A percentile compares a stretch with the other conserved stretches of the same genome.
Evolutionary conservation across 257 asterid species (phyloP).

Genomic region (Lycium ferocissimum): DNA sequence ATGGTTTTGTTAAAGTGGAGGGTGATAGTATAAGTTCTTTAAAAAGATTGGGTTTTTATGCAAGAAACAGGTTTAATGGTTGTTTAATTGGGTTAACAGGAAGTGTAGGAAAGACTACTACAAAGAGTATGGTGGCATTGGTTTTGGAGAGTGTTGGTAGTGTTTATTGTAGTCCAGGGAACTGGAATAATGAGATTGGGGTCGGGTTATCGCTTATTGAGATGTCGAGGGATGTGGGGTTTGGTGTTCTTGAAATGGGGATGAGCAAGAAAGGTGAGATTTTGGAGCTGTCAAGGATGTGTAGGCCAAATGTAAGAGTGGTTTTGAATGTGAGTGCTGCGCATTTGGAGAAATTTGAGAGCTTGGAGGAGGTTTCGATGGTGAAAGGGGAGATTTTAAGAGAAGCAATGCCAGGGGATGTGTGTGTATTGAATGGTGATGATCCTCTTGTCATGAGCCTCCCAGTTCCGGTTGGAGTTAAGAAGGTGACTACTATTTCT

Average conservation of each 20-base stretch:
- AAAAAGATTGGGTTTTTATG: conserved; percentile 30
- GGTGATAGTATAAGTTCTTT: conserved; percentile 27
- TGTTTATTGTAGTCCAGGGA: conserved; percentile 40
- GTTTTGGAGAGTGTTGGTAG: conserved; percentile 39
- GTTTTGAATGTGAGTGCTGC: conserved; percentile 46
- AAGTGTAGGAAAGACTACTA: conserved; percentile 49
- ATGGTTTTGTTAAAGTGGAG: conserved; percentile 39
- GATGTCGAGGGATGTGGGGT: conserved; percentile 37
- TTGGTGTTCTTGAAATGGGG: conserved; percentile 48
- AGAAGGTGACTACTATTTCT: conserved; percentile 32
- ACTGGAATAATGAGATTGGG: conserved; percentile 45
- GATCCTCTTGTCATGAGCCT: conserved; percentile 47
- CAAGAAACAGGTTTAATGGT: conserved; percentile 40
- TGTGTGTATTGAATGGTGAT: conserved; percentile 49
- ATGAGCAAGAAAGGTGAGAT: conserved; percentile 48
- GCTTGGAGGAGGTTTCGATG: conserved; percentile 41
- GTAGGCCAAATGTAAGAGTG: conserved; percentile 45
- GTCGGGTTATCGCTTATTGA: conserved; percentile 44
- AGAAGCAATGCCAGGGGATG: conserved; percentile 43
- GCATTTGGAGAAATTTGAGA: conserved; percentile 45
- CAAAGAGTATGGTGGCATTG: conserved; percentile 38
- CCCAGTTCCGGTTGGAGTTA: conserved; percentile 40
- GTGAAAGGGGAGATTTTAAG: conserved; percentile 49
- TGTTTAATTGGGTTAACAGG: conserved; percentile 45
- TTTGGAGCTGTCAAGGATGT: conserved; percentile 42